These are phyloP conservation scores for Hortiboletus campestris DNA, from an alignment of 768 basidiomycete species.

Conservation along the genomic window DNA sequence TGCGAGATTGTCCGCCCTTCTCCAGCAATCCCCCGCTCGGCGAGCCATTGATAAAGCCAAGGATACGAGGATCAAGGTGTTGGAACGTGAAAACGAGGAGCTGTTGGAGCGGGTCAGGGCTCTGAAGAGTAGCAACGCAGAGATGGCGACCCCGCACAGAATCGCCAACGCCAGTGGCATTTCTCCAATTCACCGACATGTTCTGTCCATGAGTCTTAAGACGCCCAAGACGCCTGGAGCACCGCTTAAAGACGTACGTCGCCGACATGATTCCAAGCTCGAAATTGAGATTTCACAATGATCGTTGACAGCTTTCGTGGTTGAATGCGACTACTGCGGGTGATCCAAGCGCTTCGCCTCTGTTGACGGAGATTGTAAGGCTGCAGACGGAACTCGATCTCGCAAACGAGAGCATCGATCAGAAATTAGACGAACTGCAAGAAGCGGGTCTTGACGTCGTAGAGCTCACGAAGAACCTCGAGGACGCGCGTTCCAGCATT, in stretches of 20 bases:
- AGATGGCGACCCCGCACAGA: slow-evolving; percentile 58
- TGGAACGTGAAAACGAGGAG: slow-evolving; percentile 77
- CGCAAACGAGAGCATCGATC: slow-evolving; percentile 84
- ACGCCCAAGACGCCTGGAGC: slow-evolving; percentile 77
- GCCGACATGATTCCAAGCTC: neutral
- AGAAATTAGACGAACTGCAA: slow-evolving; percentile 83
- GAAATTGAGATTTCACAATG: slow-evolving; percentile 7
- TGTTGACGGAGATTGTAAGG: slow-evolving; percentile 69
- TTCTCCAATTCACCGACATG: slow-evolving; percentile 76
- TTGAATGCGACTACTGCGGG: slow-evolving; percentile 53
- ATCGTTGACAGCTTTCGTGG: slow-evolving; percentile 61
- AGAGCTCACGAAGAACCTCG: slow-evolving; percentile 65
- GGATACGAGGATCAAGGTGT: slow-evolving; percentile 69
- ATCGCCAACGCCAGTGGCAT: slow-evolving; percentile 54
- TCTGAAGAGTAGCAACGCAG: slow-evolving; percentile 50
- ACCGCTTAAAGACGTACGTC: slow-evolving; percentile 70
- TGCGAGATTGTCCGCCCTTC: slow-evolving; percentile 59
- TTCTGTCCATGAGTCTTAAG: slow-evolving; percentile 63
- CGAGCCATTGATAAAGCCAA: slow-evolving; percentile 78
- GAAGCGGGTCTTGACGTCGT: slow-evolving; percentile 77
- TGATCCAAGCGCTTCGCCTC: slow-evolving; percentile 57
- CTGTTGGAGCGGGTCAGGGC: slow-evolving; percentile 67
- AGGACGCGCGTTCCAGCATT: slow-evolving; percentile 64
- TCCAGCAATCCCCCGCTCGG: slow-evolving; percentile 71
- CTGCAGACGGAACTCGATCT: slow-evolving; percentile 72